Conservation (phyloP, 2,329 filamentous ascomycete species). For the Fusarium aywerte region DNA sequence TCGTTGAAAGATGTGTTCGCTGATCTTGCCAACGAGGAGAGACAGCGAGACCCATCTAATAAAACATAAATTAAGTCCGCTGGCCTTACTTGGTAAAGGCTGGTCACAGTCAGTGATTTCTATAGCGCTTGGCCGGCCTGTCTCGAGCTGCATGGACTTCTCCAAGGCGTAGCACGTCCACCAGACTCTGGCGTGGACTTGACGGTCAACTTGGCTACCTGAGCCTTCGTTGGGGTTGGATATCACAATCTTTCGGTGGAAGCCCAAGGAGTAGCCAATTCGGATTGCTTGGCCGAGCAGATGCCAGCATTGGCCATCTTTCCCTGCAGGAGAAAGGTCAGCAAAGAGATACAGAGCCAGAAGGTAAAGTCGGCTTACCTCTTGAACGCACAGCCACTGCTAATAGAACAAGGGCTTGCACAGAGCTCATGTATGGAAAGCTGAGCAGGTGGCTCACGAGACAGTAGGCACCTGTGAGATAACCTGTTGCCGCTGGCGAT, state of each 20-base stretch:
- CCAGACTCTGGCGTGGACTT: constrained; percentile 33
- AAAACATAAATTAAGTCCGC: constrained; percentile 14
- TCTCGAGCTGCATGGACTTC: constrained; percentile 40
- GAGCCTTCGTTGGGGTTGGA: constrained; percentile 6
- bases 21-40: constrained; percentile 33
- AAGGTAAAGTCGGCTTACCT: constrained; percentile 7
- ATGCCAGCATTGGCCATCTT: constrained; percentile 40
- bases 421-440: constrained; percentile 35
- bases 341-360: fast-evolving
- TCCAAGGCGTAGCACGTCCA: constrained; percentile 39
- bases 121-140: constrained; percentile 35
- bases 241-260: constrained; percentile 25
- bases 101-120: constrained; percentile 37
- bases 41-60: constrained; percentile 35
- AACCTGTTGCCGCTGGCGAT: constrained; percentile 21
- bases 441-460: constrained; percentile 33
- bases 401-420: constrained; percentile 33
- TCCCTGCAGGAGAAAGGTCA: constrained; percentile 10
- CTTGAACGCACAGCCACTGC: constrained; percentile 32
- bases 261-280: constrained; percentile 31
- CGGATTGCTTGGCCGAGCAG: constrained; percentile 30
- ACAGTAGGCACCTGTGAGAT: constrained; percentile 33
- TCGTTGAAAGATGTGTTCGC: constrained; percentile 34
- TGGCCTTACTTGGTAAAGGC: constrained; percentile 15
- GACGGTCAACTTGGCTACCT: constrained; percentile 3